Evolutionary conservation across 2,329 filamentous ascomycete genomes (phyloP), one percentile per base, ranked within the genome.

Genomic region (Clarireedia homoeocarpa): DNA sequence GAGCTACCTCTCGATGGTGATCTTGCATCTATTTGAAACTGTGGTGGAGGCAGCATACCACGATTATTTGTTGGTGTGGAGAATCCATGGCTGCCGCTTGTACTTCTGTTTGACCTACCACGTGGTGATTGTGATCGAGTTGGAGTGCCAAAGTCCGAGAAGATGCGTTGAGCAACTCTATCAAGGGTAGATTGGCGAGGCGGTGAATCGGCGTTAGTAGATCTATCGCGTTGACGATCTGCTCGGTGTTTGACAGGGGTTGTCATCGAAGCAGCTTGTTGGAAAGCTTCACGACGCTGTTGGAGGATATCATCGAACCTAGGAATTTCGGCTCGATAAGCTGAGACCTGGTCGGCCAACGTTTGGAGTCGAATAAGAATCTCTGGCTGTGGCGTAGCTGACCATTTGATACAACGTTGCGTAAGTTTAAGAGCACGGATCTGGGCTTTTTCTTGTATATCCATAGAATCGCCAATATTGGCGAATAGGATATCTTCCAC

Each of bases 291-390:
- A 5, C 82, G 81, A 12, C 77, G 83, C 69, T 79, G 83, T 71
- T 78, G 84, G 4, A 91, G 73, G 2, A 91, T 75, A 39, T 87
- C 83, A 51, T 89, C 84, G 66, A 91, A 91, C 39, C 88, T 81
- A 0, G 86, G 82, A 6, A 91, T 78, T 5, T 81, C 79, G 48
- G 75, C 73, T 53, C 82, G 80, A 73, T 86, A 90, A 1, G 73
- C 73, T 14, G 75, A 71, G 12, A 88, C 78, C 66, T 89, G 83
- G 24, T 82, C 77, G 10, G 82, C 77, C 1, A 91, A 75, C 6
- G 70, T 72, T 60, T 83, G 78, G 0, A 91, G 70, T 23, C 84
- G 74, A 1, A 70, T 69, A 14, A 88, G 74, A 4, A 89, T 74
- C 30, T 75, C 75, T 20, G 76, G 79, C 20, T 79, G 70, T 49